Evolutionary conservation across 352 stramenopile genomes (phyloP).

Genomic region (Globisporangium perplexum): DNA sequence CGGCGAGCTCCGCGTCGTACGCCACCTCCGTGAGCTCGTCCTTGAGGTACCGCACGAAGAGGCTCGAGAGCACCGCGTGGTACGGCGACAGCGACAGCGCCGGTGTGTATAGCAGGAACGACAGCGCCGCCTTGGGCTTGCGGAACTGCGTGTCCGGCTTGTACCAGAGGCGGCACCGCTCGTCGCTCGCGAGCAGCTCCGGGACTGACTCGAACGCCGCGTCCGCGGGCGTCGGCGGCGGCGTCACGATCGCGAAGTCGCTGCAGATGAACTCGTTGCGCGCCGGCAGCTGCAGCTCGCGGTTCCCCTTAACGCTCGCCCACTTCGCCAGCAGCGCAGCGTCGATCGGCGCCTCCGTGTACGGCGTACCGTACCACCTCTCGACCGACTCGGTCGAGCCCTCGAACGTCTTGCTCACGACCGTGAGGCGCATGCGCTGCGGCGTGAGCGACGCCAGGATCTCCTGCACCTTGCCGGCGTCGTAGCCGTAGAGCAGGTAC

Average conservation of each 20-base stretch:
- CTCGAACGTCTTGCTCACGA: conserved; percentile 69
- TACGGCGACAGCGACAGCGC: conserved; percentile 50
- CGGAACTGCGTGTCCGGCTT: conserved; percentile 82
- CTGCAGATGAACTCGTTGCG: conserved; percentile 75
- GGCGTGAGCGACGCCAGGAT: conserved; percentile 48
- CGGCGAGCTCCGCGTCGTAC: conserved; percentile 70
- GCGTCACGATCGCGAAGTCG: conserved; percentile 55
- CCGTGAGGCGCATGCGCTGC: conserved; percentile 47
- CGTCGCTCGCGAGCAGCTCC: conserved; percentile 24
- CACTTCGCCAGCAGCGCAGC: conserved; percentile 32
- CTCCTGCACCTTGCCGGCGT: conserved; percentile 41
- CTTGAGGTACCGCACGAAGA: conserved; percentile 74
- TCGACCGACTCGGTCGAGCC: conserved; percentile 40
- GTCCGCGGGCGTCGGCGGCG: background rate
- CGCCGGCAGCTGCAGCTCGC: conserved; percentile 39
- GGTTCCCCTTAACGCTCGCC: conserved; percentile 23
- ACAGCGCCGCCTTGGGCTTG: conserved; percentile 89
- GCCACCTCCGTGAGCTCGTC: conserved; percentile 83
- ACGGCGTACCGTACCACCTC: conserved; percentile 65
- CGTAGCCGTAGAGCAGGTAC: conserved; percentile 64
- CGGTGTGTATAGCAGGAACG: conserved; percentile 66
- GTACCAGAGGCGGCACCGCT: conserved; percentile 46
- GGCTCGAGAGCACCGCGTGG: conserved; percentile 60
- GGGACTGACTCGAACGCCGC: conserved; percentile 3
- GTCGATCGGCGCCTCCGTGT: conserved; percentile 34